Evolutionary conservation across 108 stramenopile genomes (phyloP).

Genomic region (Fragilaria crotonensis): DNA sequence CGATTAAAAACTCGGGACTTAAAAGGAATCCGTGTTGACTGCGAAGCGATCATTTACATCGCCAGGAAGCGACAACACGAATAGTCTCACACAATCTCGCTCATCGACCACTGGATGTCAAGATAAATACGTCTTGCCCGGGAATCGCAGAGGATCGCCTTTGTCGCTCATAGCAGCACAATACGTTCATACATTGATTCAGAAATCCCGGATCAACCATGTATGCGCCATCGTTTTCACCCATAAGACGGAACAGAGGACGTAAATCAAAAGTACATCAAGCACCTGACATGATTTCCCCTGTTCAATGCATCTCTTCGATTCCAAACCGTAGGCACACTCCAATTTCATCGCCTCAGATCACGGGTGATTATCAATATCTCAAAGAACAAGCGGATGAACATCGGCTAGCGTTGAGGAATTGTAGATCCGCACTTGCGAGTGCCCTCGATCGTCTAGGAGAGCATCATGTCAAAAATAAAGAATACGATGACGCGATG

Average conservation of each 20-base stretch:
- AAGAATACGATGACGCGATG: conserved; percentile 75
- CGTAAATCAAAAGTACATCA: background rate
- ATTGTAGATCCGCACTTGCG: conserved; percentile 41
- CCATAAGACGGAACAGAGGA: background rate
- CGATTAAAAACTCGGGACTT: too few relatives aligned
- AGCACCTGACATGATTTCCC: background rate
- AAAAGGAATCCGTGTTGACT: too few relatives aligned
- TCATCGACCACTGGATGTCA: too few relatives aligned
- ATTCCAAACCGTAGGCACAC: too few relatives aligned
- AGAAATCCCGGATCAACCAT: background rate
- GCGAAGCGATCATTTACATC: background rate
- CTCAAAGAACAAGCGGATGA: conserved; percentile 35
- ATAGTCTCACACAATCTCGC: too few relatives aligned
- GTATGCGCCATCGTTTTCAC: conserved; percentile 2
- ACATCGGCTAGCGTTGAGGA: conserved; percentile 26
- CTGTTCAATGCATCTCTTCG: too few relatives aligned
- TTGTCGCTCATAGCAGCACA: too few relatives aligned
- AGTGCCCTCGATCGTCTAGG: conserved; percentile 53
- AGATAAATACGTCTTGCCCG: too few relatives aligned
- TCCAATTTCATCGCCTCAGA: conserved; percentile 8
- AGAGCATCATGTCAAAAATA: conserved; percentile 66
- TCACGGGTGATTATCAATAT: conserved; percentile 62
- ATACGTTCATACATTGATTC: too few relatives aligned
- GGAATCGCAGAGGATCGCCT: too few relatives aligned
- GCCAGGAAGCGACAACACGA: background rate